phyloP scores from a whole-genome alignment of 2,329 filamentous ascomycete species.

The Neopestalotiopsis sp. region DNA sequence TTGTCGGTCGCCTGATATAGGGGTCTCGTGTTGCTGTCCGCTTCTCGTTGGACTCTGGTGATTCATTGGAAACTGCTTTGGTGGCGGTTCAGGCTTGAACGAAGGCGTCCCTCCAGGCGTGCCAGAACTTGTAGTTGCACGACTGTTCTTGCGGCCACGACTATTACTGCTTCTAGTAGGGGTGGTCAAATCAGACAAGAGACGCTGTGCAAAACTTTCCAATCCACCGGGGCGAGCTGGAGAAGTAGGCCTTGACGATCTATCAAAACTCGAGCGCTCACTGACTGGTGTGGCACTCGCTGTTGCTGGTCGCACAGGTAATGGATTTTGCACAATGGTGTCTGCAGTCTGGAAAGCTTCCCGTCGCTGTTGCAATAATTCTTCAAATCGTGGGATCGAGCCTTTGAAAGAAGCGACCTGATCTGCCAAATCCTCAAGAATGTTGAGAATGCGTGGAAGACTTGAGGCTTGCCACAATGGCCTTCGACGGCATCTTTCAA shows the following conservation, averaged over 20 bases:
- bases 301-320: conserved; percentile 33
- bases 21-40: conserved; percentile 31
- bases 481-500: conserved; percentile 57
- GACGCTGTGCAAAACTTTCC: conserved; percentile 67
- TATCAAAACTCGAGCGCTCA: conserved; percentile 51
- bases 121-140: conserved; percentile 32
- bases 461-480: conserved; percentile 59
- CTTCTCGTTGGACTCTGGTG: conserved; percentile 43
- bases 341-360: conserved; percentile 69
- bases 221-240: conserved; percentile 60
- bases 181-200: conserved; percentile 64
- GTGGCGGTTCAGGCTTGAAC: conserved; percentile 42
- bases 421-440: conserved; percentile 65
- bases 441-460: conserved; percentile 58
- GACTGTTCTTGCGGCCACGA: conserved; percentile 50
- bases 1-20: conserved; percentile 33
- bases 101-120: conserved; percentile 39
- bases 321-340: conserved; percentile 46
- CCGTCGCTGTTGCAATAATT: conserved; percentile 69
- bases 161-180: conserved; percentile 58
- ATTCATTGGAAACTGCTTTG: conserved; percentile 48
- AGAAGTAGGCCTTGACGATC: conserved; percentile 51
- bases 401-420: conserved; percentile 68
- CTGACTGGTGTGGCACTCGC: conserved; percentile 32
- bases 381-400: conserved; percentile 74